phyloP scores from a whole-genome alignment of 495 filamentous ascomycete species.

The Penicillium nucicola region DNA sequence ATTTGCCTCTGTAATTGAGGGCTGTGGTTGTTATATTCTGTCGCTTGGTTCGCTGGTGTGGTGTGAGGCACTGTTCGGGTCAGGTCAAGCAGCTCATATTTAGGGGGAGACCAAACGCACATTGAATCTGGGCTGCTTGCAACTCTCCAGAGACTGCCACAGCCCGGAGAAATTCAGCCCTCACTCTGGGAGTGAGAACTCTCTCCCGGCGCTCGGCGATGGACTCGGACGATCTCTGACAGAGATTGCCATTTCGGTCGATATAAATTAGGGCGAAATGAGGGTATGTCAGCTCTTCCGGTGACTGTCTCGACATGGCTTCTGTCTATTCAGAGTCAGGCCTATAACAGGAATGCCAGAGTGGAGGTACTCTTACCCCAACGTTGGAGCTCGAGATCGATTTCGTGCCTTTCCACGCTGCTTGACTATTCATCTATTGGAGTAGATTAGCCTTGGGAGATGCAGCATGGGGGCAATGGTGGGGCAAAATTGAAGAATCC shows the following conservation, averaged over 20 bases:
- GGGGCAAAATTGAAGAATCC: background rate
- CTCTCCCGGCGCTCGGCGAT: conserved; percentile 29
- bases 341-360: background rate
- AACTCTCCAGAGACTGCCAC: conserved; percentile 28
- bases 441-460: no score
- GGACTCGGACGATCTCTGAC: conserved; percentile 34
- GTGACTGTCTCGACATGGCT: conserved; percentile 25
- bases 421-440: background rate
- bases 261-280: conserved; percentile 43
- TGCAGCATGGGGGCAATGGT: no score
- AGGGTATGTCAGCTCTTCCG: conserved; percentile 19
- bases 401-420: background rate
- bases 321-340: conserved; percentile 14
- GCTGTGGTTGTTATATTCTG: background rate
- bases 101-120: conserved; percentile 7
- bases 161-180: conserved; percentile 33
- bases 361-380: conserved; percentile 9
- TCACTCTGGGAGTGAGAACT: conserved; percentile 35
- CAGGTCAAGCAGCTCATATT: background rate
- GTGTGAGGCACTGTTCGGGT: background rate
- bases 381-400: background rate
- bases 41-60: background rate
- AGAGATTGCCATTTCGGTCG: conserved; percentile 33
- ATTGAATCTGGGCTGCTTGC: conserved; percentile 4
- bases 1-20: background rate